Percentiles rank a stretch among this genome's conserved stretches.
Evolutionary conservation across 2,329 filamentous ascomycete genomes (phyloP).

Genomic region (Fusarium longipes): DNA sequence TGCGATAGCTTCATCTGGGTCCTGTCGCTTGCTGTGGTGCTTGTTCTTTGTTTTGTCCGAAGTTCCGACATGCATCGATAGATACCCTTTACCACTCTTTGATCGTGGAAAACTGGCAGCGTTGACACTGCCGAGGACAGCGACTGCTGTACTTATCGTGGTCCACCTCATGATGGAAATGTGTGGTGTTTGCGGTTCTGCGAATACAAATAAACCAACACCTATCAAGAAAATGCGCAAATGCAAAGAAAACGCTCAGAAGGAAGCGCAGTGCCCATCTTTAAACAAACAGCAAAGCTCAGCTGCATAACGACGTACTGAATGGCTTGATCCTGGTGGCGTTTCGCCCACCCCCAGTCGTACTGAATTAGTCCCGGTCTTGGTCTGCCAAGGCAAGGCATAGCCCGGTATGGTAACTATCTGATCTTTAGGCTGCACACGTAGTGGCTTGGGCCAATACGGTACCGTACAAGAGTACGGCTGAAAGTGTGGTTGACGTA

Average conservation of each 20-base stretch:
- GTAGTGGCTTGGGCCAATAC: constrained; percentile 5
- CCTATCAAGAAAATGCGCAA: neutral
- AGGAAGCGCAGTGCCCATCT: constrained; percentile 8
- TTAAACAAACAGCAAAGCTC: constrained; percentile 7
- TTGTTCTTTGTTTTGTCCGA: constrained; percentile 44
- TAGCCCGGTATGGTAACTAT: neutral
- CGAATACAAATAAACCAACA: neutral
- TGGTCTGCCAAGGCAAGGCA: constrained; percentile 10
- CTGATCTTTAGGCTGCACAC: neutral
- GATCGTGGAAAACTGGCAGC: constrained; percentile 47
- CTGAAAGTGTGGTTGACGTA: constrained; percentile 23
- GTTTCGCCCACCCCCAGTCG: constrained; percentile 18
- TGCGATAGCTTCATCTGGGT: constrained; percentile 45
- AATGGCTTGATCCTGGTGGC: constrained; percentile 9
- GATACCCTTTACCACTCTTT: constrained; percentile 51
- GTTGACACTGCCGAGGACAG: constrained; percentile 29
- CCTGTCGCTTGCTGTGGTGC: constrained; percentile 38
- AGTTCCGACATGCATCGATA: constrained; percentile 52
- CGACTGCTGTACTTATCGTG: constrained; percentile 29
- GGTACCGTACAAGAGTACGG: constrained; percentile 20
- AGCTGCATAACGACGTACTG: neutral
- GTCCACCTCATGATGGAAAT: constrained; percentile 43
- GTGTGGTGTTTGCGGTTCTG: constrained; percentile 10
- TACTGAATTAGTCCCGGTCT: constrained; percentile 13
- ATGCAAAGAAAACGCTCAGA: neutral